phyloP scores from a whole-genome alignment of 2,329 filamentous ascomycete genomes.

The Epichloe typhina region DNA sequence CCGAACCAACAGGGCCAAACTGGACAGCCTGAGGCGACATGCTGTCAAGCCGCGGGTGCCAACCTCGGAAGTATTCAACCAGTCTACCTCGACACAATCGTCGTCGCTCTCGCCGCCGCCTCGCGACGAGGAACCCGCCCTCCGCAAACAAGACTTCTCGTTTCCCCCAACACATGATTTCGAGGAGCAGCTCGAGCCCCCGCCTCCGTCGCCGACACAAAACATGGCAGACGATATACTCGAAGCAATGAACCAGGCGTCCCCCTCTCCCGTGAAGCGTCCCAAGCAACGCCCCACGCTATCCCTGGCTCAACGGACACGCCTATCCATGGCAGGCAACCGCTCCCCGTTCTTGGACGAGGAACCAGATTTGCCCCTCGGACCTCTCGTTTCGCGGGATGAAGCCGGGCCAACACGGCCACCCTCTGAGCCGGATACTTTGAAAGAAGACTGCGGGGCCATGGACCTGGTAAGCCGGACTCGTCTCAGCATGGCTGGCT shows the following conservation, averaged over 20 bases:
- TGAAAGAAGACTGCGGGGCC: slow-evolving; percentile 10
- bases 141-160: neutral
- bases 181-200: neutral
- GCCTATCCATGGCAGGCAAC: slow-evolving; percentile 61
- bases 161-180: neutral
- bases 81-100: neutral
- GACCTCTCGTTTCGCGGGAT: slow-evolving; percentile 2
- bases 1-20: slow-evolving; percentile 13
- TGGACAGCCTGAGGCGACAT: slow-evolving; percentile 10
- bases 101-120: neutral
- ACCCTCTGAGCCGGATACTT: neutral
- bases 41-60: slow-evolving; percentile 17
- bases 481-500: slow-evolving; percentile 47
- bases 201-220: slow-evolving; percentile 28
- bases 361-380: slow-evolving; percentile 14
- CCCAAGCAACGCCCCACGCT: slow-evolving; percentile 38
- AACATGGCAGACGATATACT: slow-evolving; percentile 43
- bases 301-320: slow-evolving; percentile 65
- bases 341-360: slow-evolving; percentile 25
- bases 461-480: slow-evolving; percentile 44
- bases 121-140: neutral
- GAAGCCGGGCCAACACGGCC: neutral
- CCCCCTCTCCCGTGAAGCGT: slow-evolving; percentile 43
- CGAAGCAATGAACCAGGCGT: slow-evolving; percentile 38
- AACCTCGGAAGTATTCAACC: slow-evolving; percentile 10